These are phyloP conservation scores for Parietichytrium sp. DNA, from an alignment of 108 stramenopile species.

Conservation along the genomic window DNA sequence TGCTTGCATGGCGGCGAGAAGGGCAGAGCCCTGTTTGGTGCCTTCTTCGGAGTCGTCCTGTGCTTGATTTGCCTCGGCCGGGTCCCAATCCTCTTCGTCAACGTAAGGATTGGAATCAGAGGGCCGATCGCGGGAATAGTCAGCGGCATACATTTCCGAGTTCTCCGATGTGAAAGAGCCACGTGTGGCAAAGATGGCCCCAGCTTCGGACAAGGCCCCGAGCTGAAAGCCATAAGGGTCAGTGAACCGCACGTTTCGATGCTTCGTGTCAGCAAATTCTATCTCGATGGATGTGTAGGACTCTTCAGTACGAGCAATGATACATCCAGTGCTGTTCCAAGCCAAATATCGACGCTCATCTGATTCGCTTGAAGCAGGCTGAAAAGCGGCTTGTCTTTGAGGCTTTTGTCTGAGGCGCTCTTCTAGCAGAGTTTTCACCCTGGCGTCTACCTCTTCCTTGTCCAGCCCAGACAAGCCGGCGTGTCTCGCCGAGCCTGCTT, in stretches of 20 bases:
- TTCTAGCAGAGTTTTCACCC: not conserved
- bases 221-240: conserved; percentile 7
- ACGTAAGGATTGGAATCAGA: not conserved
- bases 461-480: not conserved
- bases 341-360: conserved; percentile 16
- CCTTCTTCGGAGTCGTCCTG: conserved; percentile 6
- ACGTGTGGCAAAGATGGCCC: conserved; percentile 15
- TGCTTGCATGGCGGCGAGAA: not conserved
- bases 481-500: not conserved
- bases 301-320: not conserved
- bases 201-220: not conserved
- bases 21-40: not conserved
- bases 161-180: not conserved
- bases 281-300: conserved; percentile 20
- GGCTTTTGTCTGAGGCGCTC: not conserved
- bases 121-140: not conserved
- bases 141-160: not conserved
- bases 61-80: not conserved
- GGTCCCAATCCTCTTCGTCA: conserved; percentile 15
- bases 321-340: not conserved
- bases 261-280: conserved; percentile 31
- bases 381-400: not conserved
- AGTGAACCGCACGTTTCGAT: conserved; percentile 8
- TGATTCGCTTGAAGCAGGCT: not conserved
- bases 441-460: not conserved